Conservation (phyloP, 106 monocot genomes). For the Dioscorea alata region DNA sequence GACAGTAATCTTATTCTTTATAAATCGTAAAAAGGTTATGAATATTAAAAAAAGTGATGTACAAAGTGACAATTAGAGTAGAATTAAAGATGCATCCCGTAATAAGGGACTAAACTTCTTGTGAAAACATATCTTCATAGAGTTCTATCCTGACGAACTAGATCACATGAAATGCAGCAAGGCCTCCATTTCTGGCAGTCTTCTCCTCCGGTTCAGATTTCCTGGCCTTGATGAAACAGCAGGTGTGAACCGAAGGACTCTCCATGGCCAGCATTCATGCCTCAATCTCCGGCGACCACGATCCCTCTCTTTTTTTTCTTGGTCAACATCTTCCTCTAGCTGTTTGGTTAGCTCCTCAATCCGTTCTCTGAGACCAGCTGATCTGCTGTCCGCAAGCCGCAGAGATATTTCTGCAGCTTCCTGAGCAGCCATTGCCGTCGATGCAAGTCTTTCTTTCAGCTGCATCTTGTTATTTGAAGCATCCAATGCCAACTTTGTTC, state of each 20-base stretch:
- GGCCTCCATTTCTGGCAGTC: constrained; percentile 45
- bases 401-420: constrained; percentile 53
- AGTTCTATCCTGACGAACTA: no score
- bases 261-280: constrained; percentile 67
- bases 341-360: constrained; percentile 63
- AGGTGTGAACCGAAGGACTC: constrained; percentile 13
- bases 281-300: constrained; percentile 21
- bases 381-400: constrained; percentile 54
- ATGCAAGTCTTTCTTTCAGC: constrained; percentile 55
- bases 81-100: no score
- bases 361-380: constrained; percentile 26
- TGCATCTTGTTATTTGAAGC: constrained; percentile 32
- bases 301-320: constrained; percentile 14
- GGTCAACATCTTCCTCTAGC: constrained; percentile 37
- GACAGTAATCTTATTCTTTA: no score
- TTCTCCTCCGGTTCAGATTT: constrained; percentile 11
- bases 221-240: constrained; percentile 2
- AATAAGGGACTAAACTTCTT: no score
- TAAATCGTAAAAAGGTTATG: no score
- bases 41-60: no score
- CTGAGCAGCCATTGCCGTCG: constrained; percentile 71
- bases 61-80: no score
- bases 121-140: no score
- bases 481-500: constrained; percentile 30
- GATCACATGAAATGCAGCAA: constrained; percentile 16